Evolutionary conservation across 2,329 filamentous ascomycete genomes (phyloP).

Genomic region (Colletotrichum sp.): DNA sequence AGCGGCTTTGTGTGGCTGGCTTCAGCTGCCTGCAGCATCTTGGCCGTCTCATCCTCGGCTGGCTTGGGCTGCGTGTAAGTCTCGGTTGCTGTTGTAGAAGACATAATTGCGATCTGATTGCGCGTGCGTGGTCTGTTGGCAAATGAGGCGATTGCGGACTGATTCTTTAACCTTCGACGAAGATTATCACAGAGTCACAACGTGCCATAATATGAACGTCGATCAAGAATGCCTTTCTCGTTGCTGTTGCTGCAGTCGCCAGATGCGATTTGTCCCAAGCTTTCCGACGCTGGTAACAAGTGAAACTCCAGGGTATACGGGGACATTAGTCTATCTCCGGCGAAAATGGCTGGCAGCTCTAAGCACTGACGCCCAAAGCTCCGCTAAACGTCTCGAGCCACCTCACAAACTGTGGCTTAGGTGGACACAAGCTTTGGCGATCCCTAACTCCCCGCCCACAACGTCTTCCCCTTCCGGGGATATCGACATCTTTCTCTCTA

Average conservation of each 20-base stretch:
- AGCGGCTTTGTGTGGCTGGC: conserved; percentile 36
- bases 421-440: neutral
- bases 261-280: neutral
- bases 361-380: neutral
- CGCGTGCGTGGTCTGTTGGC: neutral
- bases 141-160: neutral
- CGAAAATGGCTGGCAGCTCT: neutral
- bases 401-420: neutral
- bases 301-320: neutral
- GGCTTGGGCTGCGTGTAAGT: neutral
- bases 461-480: neutral
- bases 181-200: neutral
- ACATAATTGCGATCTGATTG: neutral
- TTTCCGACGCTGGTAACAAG: neutral
- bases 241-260: neutral
- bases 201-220: neutral
- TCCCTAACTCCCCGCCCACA: conserved; percentile 13
- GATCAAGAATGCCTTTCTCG: neutral
- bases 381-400: neutral
- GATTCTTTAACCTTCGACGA: neutral
- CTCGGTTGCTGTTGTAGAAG: neutral
- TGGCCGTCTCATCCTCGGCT: neutral
- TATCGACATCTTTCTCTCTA: conserved; percentile 1
- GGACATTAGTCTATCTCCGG: neutral
- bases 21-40: conserved; percentile 6